Percentiles rank a stretch among this genome's conserved stretches.
phyloP scores from a whole-genome alignment of 305 asterid species.

The Fraxinus dipetala region DNA sequence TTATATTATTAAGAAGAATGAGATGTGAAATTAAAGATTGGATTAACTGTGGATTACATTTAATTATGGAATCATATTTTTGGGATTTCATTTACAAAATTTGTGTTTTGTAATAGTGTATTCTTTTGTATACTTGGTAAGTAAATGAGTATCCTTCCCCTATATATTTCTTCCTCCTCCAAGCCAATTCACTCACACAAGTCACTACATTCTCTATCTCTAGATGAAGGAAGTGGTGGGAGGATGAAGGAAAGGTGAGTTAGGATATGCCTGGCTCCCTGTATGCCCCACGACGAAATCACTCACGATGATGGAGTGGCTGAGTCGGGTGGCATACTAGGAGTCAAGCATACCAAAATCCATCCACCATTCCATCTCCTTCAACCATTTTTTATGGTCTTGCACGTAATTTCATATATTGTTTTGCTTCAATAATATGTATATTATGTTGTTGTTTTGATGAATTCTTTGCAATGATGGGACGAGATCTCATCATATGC shows the following conservation, averaged over 20 bases:
- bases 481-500: not conserved
- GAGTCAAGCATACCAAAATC: not conserved
- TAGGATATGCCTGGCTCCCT: constrained; percentile 9
- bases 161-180: not conserved
- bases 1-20: not conserved
- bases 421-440: not conserved
- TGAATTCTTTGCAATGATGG: not conserved
- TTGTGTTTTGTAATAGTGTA: not conserved
- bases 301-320: not conserved
- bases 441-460: not conserved
- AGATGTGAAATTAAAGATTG: not conserved
- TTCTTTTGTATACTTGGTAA: not conserved
- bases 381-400: not conserved
- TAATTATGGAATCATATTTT: not conserved
- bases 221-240: not conserved
- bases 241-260: not conserved
- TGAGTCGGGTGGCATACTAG: not conserved
- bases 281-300: not conserved
- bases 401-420: not conserved
- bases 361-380: not conserved
- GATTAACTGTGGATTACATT: not conserved
- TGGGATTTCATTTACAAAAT: not conserved
- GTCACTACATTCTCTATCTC: not conserved
- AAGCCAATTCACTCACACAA: not conserved
- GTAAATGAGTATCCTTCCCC: not conserved